Evolutionary conservation across 305 asterid species (phyloP).

Genomic region (Plantago coronopus): DNA sequence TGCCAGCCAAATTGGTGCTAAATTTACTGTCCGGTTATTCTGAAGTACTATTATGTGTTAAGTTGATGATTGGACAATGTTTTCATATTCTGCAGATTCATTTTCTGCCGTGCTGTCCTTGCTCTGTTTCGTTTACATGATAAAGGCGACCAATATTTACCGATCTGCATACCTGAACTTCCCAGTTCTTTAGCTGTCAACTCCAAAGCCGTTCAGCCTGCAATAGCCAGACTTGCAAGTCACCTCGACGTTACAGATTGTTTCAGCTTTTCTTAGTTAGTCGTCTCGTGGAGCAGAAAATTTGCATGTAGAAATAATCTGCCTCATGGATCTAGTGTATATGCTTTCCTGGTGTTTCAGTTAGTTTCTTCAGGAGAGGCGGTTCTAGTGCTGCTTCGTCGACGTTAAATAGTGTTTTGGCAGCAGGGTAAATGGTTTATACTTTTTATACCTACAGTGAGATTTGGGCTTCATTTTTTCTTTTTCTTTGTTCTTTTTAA

Average conservation of each 20-base stretch:
- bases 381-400: conserved; percentile 5
- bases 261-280: conserved; percentile 38
- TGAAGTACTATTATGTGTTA: no score
- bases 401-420: neutral
- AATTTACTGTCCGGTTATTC: no score
- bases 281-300: conserved; percentile 8
- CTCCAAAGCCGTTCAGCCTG: conserved; percentile 61
- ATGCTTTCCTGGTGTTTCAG: conserved; percentile 4
- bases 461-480: neutral
- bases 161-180: conserved; percentile 79
- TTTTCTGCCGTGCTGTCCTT: conserved; percentile 86
- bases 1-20: no score
- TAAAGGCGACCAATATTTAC: conserved; percentile 47
- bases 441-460: neutral
- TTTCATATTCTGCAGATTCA: conserved; percentile 55
- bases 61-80: conserved; percentile 16
- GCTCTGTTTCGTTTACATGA: conserved; percentile 51
- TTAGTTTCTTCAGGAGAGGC: neutral
- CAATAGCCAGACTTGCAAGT: conserved; percentile 52
- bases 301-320: neutral
- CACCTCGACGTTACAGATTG: conserved; percentile 59
- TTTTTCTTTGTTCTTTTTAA: neutral
- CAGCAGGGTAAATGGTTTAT: conserved; percentile 1
- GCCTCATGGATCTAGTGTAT: neutral
- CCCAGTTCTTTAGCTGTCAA: conserved; percentile 55